Percentiles rank a stretch among this genome's conserved stretches.
Conservation (phyloP, 164 flowering plant species). For the Piper longum region DNA sequence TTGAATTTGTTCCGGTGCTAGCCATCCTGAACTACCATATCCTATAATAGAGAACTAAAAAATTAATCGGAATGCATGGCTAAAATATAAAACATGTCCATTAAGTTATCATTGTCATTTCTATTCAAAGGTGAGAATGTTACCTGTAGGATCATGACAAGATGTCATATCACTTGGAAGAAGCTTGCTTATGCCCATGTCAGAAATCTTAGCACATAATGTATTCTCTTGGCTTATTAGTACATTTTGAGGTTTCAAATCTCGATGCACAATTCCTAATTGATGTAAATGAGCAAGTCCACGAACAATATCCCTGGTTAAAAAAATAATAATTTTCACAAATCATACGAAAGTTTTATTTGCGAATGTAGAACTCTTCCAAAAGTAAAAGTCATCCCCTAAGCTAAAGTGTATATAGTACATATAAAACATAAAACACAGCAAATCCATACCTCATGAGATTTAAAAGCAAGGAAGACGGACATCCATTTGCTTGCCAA, state of each 20-base stretch:
- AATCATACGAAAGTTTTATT: not conserved
- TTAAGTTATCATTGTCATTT: not conserved
- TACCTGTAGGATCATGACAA: slow-evolving; percentile 51
- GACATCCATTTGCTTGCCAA: slow-evolving; percentile 55
- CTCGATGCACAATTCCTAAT: slow-evolving; percentile 66
- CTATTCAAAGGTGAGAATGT: not conserved
- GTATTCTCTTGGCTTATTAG: slow-evolving; percentile 34
- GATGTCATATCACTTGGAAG: slow-evolving; percentile 45
- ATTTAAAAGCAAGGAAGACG: slow-evolving; percentile 40
- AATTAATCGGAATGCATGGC: not conserved
- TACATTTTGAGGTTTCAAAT: slow-evolving; percentile 78
- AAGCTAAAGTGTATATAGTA: not conserved
- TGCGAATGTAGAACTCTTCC: not conserved
- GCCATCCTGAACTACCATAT: slow-evolving; percentile 79
- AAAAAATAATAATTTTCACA: not conserved
- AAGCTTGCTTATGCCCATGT: slow-evolving; percentile 82
- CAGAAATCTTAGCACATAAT: slow-evolving; percentile 64
- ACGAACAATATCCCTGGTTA: slow-evolving; percentile 44
- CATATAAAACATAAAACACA: not conserved
- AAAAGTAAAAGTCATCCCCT: too few species aligned
- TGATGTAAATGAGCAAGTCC: slow-evolving; percentile 78
- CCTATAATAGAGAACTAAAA: slow-evolving; percentile 21
- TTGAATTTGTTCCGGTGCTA: slow-evolving; percentile 74
- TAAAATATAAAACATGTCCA: too few species aligned
- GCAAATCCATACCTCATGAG: slow-evolving; percentile 37